Conservation (phyloP, 2,329 filamentous ascomycete species). For the Calonectria pseudoreteaudii region DNA sequence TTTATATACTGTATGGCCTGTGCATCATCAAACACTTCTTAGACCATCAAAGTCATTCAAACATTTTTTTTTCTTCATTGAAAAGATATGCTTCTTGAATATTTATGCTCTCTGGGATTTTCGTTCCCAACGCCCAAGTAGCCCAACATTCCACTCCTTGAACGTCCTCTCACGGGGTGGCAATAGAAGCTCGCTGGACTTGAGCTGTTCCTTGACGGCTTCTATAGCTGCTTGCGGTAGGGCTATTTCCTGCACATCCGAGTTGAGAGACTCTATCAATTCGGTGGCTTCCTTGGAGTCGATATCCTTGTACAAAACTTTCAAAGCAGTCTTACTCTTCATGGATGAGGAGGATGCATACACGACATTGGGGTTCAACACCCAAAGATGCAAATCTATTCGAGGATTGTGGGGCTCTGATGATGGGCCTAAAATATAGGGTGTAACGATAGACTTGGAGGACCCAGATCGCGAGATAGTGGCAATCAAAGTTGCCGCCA, state of each 20-base stretch:
- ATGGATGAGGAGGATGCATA: constrained; percentile 58
- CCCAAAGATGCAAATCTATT: constrained; percentile 62
- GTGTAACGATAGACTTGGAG: constrained; percentile 66
- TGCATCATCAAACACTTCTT: neutral
- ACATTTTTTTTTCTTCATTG: neutral
- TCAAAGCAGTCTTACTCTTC: constrained; percentile 57
- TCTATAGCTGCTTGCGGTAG: constrained; percentile 64
- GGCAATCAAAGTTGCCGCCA: constrained; percentile 64
- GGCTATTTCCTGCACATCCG: constrained; percentile 69
- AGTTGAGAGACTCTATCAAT: constrained; percentile 63
- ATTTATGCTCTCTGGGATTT: neutral
- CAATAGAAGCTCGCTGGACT: constrained; percentile 62
- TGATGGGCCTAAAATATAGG: constrained; percentile 35
- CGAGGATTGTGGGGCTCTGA: constrained; percentile 5
- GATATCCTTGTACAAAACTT: constrained; percentile 64
- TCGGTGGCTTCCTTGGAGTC: constrained; percentile 57
- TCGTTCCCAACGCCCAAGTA: constrained; percentile 61
- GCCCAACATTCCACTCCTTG: constrained; percentile 75
- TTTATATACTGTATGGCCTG: neutral
- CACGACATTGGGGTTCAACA: constrained; percentile 66
- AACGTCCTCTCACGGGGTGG: constrained; percentile 69
- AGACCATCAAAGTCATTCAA: neutral
- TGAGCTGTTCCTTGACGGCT: constrained; percentile 57
- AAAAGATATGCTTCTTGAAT: neutral
- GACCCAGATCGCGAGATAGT: constrained; percentile 68